Conservation (phyloP, 2,329 filamentous ascomycete species). For the Pseudocercospora musae region DNA sequence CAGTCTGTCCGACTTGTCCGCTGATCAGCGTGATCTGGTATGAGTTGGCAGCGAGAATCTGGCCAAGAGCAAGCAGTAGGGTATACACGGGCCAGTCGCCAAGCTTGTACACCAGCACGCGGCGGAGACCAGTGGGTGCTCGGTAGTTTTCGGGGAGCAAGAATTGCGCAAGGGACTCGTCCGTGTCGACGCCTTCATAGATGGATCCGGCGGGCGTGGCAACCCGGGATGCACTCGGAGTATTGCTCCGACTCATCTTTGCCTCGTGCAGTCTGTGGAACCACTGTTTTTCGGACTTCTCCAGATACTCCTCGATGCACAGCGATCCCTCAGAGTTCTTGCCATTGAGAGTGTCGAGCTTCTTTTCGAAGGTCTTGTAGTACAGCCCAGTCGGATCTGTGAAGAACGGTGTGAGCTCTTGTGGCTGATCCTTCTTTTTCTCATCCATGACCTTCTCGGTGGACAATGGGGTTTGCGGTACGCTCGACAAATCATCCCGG, state of each 20-base stretch:
- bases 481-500: constrained; percentile 22
- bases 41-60: constrained; percentile 63
- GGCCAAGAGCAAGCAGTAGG: constrained; percentile 59
- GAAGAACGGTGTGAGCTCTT: constrained; percentile 66
- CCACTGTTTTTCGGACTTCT: constrained; percentile 66
- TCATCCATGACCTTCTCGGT: constrained; percentile 58
- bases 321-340: constrained; percentile 57
- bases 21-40: constrained; percentile 67
- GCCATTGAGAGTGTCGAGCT: constrained; percentile 54
- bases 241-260: constrained; percentile 52
- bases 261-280: constrained; percentile 58
- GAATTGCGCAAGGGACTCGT: constrained; percentile 51
- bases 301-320: constrained; percentile 64
- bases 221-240: constrained; percentile 27
- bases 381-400: constrained; percentile 63
- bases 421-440: constrained; percentile 60
- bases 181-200: constrained; percentile 40
- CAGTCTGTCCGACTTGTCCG: constrained; percentile 59
- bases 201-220: constrained; percentile 41
- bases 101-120: constrained; percentile 55
- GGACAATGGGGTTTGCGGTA: constrained; percentile 43
- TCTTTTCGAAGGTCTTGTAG: constrained; percentile 57
- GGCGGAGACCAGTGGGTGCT: constrained; percentile 55
- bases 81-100: constrained; percentile 65
- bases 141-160: constrained; percentile 55